Evolutionary conservation across 805 yeast genomes (phyloP), one percentile per base, ranked within the genome.

Genomic region (Candida insectalens): DNA sequence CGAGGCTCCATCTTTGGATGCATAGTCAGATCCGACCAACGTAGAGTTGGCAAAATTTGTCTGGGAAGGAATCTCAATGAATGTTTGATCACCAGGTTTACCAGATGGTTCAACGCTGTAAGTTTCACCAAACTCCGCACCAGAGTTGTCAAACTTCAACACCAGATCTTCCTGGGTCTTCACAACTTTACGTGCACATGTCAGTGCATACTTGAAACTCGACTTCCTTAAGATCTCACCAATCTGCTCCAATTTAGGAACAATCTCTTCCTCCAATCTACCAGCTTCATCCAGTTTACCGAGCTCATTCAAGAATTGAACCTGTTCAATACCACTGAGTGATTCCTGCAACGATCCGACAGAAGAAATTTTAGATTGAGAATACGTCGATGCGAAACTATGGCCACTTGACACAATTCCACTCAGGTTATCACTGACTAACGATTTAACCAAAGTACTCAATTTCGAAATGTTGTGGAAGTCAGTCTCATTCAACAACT

Each of bases 401-500:
- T 92, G 96, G 1, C 98, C 98, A 36, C 81, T 65, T 37, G 88
- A 92, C 7, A 95, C 88, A 33, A 92, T 74, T 5, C 71, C 64
- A 47, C 88, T 77, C 37, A 84, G 62, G 48, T 83, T 83, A 45
- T 84, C 88, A 22, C 87, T 77, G 0, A 83, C 80, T 47, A 80
- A 55, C 27, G 79, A 71, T 47, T 81, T 81, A 27, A 92, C 73
- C 48, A 92, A 63, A 1, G 82, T 74, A 37, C 73, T 65, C 38
- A 92, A 63, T 49, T 87, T 89, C 34, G 76, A 79, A 32, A 74
- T 60, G 38, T 76, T 73, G 16, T 53, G 51, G 47, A 84, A 81
- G 45, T 79, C 74, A 0, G 96, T 85, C 27, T 74, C 70, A 8
- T 62, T 47, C 27, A 89, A 57, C n/a, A 89, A 53, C 44, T 84